A percentile compares a stretch with the other conserved stretches of the same genome.
These are phyloP conservation scores for Colletotrichum gloeosporioides DNA, from an alignment of 2,329 filamentous ascomycete genomes.

Conservation along the genomic window DNA sequence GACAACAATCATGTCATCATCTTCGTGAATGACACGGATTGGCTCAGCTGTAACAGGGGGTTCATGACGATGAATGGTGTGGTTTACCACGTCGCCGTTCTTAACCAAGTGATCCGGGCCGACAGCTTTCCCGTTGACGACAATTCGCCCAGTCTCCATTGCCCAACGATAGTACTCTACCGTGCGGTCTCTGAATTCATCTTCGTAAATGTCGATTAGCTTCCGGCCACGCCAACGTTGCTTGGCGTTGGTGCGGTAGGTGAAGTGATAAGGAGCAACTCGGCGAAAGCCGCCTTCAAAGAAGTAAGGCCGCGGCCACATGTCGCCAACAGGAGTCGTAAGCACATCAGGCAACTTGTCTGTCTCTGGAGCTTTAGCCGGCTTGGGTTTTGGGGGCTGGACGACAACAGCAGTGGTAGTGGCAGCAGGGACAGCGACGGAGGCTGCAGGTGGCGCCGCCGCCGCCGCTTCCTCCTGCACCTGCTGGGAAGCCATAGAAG, in stretches of 20 bases:
- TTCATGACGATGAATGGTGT: slow-evolving; percentile 94
- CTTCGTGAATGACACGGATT: slow-evolving; percentile 86
- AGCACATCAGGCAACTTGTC: slow-evolving; percentile 24
- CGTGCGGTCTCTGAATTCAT: slow-evolving; percentile 90
- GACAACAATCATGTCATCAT: slow-evolving; percentile 92
- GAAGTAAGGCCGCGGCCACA: slow-evolving; percentile 74
- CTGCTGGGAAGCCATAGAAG: slow-evolving; percentile 4
- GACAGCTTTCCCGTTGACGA: slow-evolving; percentile 77
- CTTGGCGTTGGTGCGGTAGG: slow-evolving; percentile 95
- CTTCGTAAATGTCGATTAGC: slow-evolving; percentile 85
- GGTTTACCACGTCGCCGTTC: slow-evolving; percentile 91
- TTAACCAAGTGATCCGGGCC: slow-evolving; percentile 73
- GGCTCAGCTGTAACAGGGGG: slow-evolving; percentile 85
- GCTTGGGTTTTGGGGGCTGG: neutral
- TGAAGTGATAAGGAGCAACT: slow-evolving; percentile 87
- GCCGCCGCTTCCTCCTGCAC: neutral
- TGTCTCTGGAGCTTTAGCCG: neutral
- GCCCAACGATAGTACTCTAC: slow-evolving; percentile 86
- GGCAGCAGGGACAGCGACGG: neutral
- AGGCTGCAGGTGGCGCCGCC: neutral
- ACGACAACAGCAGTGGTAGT: neutral
- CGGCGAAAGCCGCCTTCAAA: slow-evolving; percentile 84
- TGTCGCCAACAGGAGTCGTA: slow-evolving; percentile 38
- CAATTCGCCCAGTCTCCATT: slow-evolving; percentile 80
- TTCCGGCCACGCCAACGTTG: slow-evolving; percentile 86